Evolutionary conservation across 352 stramenopile species (phyloP), one percentile per base, ranked within the genome.

Genomic region (Phytophthora idaei): DNA sequence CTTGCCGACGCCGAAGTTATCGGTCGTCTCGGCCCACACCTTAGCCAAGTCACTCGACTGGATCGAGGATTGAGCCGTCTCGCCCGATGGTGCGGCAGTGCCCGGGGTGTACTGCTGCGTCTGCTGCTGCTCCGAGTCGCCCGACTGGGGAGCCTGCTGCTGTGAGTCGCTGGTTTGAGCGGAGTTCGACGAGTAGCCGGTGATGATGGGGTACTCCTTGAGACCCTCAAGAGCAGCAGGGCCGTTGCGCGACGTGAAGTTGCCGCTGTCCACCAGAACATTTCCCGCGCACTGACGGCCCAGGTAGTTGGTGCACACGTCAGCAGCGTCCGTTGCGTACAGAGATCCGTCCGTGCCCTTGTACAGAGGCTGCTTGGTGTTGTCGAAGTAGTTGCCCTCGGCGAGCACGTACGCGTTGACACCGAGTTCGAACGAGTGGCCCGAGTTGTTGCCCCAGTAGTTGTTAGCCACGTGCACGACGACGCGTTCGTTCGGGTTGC

Each of bases 311-410:
- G 41, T 53, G 55, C 73, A 77, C 29, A 29, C 17, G 28, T 67
- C 59, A 15, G 28, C 42, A 17, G 8, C 27, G 42, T 42, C 46
- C 27, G 58, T 37, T 29, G 31, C 45, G 27, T 67, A 74, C 29
- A 74, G 9, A 11, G 39, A 54, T 4, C 67, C 61, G 4, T 57
- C 39, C 17, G 3, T 34, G 9, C 45, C 52, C 39, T 62, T 59
- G 51, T 72, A 39, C 21, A 68, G 41, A n/a, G 57, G 63, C 25
- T 74, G 62, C 27, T 65, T 62, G 12, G 61, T 59, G 41, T 64
- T 74, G 41, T 71, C 67, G 50, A 81, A 77, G 73, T 74, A 73
- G 67, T 84, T 87, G 14, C 71, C 76, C 27, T 84, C 76, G 2
- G 62, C 52, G 2, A 84, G 61, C 31, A 81, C 73, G 21, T 63